Conservation (phyloP, 2,329 filamentous ascomycete species). For the Colletotrichum euphorbiae region DNA sequence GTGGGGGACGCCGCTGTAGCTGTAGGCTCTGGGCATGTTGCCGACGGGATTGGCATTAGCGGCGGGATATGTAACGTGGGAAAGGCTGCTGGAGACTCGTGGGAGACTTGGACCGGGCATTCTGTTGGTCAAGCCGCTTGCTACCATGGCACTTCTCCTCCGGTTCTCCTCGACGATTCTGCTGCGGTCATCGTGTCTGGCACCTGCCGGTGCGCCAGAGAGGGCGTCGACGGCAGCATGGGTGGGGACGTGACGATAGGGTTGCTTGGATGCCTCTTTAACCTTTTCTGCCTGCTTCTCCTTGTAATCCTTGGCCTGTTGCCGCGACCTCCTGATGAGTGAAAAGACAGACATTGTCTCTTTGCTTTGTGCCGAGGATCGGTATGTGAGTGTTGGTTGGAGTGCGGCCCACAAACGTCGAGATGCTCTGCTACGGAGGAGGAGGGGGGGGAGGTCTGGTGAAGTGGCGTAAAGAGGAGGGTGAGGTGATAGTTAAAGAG, state of each 20-base stretch:
- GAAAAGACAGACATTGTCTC: slow-evolving; percentile 68
- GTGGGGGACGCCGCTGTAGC: slow-evolving; percentile 54
- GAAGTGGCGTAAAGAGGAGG: not conserved
- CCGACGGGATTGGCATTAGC: slow-evolving; percentile 54
- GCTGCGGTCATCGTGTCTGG: slow-evolving; percentile 59
- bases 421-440: too few species aligned
- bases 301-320: slow-evolving; percentile 67
- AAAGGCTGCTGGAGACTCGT: slow-evolving; percentile 61
- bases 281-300: slow-evolving; percentile 61
- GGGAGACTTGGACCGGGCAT: slow-evolving; percentile 50
- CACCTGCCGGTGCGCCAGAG: slow-evolving; percentile 63
- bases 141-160: slow-evolving; percentile 61
- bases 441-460: not conserved
- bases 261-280: slow-evolving; percentile 54
- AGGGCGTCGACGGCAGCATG: slow-evolving; percentile 71
- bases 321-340: slow-evolving; percentile 62
- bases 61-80: slow-evolving; percentile 60
- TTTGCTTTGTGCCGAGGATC: not conserved
- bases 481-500: slow-evolving; percentile 4
- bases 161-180: slow-evolving; percentile 64
- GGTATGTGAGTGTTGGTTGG: not conserved
- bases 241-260: slow-evolving; percentile 71
- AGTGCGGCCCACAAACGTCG: too few species aligned
- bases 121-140: slow-evolving; percentile 53
- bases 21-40: slow-evolving; percentile 56